Percentiles rank a stretch among this genome's conserved stretches.
Conservation (phyloP, 768 basidiomycete genomes). For the Imleria badia region DNA sequence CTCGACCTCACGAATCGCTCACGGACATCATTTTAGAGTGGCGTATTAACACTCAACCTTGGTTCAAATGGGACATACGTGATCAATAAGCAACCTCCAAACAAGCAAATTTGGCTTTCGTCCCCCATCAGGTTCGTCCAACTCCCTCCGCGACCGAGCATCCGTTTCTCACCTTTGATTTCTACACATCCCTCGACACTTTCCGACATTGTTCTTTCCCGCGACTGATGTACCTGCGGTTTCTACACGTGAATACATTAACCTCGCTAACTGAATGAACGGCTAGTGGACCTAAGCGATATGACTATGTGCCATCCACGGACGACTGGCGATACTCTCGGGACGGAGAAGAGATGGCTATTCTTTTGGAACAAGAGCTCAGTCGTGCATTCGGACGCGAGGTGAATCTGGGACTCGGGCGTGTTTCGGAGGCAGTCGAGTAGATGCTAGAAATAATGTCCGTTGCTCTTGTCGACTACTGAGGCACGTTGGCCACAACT, state of each 20-base stretch:
- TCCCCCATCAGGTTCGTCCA: conserved; percentile 73
- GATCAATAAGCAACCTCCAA: conserved; percentile 96
- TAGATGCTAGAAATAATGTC: conserved; percentile 5
- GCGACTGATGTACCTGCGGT: background rate
- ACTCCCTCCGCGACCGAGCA: background rate
- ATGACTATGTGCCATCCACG: conserved; percentile 62
- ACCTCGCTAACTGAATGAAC: conserved; percentile 1
- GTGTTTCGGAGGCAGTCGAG: conserved; percentile 24
- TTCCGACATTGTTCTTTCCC: background rate
- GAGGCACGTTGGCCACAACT: background rate
- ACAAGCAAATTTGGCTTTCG: conserved; percentile 96
- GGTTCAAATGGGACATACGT: conserved; percentile 86
- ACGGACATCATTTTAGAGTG: conserved; percentile 53
- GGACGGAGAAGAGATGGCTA: conserved; percentile 58
- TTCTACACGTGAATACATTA: conserved; percentile 5
- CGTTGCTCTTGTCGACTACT: background rate
- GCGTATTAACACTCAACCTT: conserved; percentile 83
- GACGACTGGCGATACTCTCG: conserved; percentile 78
- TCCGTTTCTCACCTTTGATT: conserved; percentile 1
- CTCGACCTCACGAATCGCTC: background rate
- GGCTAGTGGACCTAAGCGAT: conserved; percentile 86
- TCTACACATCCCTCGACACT: background rate
- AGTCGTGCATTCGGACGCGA: conserved; percentile 37
- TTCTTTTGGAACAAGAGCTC: conserved; percentile 73
- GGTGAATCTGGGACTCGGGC: conserved; percentile 33